Evolutionary conservation across 352 stramenopile genomes (phyloP), one percentile per base, ranked within the genome.

Genomic region (Pythium coloratum): DNA sequence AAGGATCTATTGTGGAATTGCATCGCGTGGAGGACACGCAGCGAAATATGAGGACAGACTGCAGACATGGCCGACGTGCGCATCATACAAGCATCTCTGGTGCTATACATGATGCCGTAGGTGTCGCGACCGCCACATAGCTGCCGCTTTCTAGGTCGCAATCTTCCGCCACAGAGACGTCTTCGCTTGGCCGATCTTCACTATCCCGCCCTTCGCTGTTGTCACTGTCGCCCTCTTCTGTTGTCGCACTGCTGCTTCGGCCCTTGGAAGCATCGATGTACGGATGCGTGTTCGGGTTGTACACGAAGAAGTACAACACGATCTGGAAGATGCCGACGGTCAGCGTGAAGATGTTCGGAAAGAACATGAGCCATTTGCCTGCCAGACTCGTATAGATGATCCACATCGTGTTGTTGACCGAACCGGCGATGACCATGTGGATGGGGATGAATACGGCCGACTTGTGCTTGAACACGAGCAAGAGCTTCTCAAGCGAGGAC

Each of bases 391-490:
- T 74, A 69, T 84, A 84, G 20, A 62, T 75, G 73, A 85, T 73
- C 76, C 79, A 85, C 57, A 84, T 69, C 12, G 59, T 62, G 64
- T 85, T 85, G 73, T 80, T 88, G 64, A 73, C 71, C n/a, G 71
- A 78, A 36, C 70, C 75, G 16, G 76, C 76, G 42, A 79, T 62
- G 9, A 88, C 79, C 70, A 88, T 79, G 65, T 83, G 67, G 47
- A 85, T 84, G 9, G 79, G 76, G 33, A 88, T 76, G 69, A 79
- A 77, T 33, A 81, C 68, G 1, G 73, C 76, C 12, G 75, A 81
- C 46, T 77, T 77, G 71, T 75, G 73, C 56, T 66, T 76, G 53
- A 85, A 44, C 18, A 88, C 79, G 38, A 82, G 69, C 18, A 63
- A 56, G 57, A 85, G 69, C 54, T 80, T 88, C 34, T 82, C 72